Evolutionary conservation across 2,329 filamentous ascomycete species (phyloP).

Genomic region (Ambrosiella beaveri): DNA sequence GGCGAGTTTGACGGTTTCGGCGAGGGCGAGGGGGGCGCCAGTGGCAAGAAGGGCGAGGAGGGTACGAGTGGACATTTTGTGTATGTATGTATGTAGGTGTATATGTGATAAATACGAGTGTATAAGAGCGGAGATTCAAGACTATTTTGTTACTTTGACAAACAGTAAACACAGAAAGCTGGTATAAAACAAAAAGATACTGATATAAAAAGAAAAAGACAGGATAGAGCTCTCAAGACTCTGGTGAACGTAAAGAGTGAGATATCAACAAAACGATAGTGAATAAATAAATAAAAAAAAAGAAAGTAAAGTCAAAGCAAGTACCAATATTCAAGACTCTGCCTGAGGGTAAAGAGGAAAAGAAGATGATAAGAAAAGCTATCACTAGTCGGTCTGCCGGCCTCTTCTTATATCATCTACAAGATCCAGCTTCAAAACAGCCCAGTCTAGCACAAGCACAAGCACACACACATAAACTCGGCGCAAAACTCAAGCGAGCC

Average conservation of each 20-base stretch:
- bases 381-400: neutral
- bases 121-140: neutral
- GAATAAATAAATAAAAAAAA: constrained; percentile 5
- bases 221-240: neutral
- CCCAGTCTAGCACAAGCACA: neutral
- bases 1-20: constrained; percentile 8
- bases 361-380: neutral
- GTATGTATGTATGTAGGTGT: no score
- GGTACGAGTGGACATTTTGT: constrained; percentile 5
- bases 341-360: neutral
- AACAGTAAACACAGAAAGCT: neutral
- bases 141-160: neutral
- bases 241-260: no score
- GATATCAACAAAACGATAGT: neutral
- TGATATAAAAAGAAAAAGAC: neutral
- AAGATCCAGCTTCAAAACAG: neutral
- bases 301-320: constrained; percentile 1
- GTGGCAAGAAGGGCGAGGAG: constrained; percentile 10
- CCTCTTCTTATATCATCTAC: neutral
- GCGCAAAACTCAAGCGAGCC: no score
- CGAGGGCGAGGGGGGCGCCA: neutral
- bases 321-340: constrained; percentile 1
- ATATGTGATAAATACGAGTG: neutral
- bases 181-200: neutral
- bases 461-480: no score